Base-by-base conservation (phyloP, 2,329 filamentous ascomycete species). In the Fusarium torreyae region DNA sequence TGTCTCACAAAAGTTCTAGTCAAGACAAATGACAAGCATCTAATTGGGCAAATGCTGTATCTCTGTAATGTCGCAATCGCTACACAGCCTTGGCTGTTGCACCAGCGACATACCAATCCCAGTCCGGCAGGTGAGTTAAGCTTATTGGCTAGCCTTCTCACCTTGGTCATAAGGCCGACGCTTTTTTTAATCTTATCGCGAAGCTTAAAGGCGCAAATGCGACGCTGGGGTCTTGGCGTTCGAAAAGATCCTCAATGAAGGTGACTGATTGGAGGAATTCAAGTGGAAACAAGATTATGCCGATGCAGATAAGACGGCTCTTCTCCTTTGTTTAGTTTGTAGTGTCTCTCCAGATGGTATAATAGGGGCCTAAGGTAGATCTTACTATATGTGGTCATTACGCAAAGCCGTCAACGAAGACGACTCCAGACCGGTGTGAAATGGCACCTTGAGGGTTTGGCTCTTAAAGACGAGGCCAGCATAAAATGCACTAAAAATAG, bases 1-100 rank as follows among this genome's bases (percentile, higher is more conserved):
- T 52, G 63, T 49, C 40, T 63, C 10, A 40, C 63, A 67, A 62
- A 67, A 63, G 64, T 67, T 40, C 64, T 62, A 20, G 44, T 20
- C 44, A 46, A 33, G 5, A 28, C 18, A 13, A 20, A n/a, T 1
- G 15, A 1, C 2, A 26, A 1, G 17, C 17, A 11, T 13, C 7
- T 43, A 6, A 67, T 53, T 49, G 64, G 55, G 5, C n/a, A 6
- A 33, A 38, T 15, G 18, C 13, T 33, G 38, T 45, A n/a, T 14
- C 33, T 22, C 14, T 15, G n/a, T 5, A 20, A 36, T 38, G 49
- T 40, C 28, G 44, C 46, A 28, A 65, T 66, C 43, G 10, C 15
- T 24, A n/a, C 20, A 5, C 22, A 8, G 46, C 3, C 49, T 61
- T 52, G 58, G 58, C 46, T 11, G 24, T 33, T 17, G 40, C 39